Evolutionary conservation across 2,329 filamentous ascomycete species (phyloP).

Genomic region (Hymenoscyphus fructigenus): DNA sequence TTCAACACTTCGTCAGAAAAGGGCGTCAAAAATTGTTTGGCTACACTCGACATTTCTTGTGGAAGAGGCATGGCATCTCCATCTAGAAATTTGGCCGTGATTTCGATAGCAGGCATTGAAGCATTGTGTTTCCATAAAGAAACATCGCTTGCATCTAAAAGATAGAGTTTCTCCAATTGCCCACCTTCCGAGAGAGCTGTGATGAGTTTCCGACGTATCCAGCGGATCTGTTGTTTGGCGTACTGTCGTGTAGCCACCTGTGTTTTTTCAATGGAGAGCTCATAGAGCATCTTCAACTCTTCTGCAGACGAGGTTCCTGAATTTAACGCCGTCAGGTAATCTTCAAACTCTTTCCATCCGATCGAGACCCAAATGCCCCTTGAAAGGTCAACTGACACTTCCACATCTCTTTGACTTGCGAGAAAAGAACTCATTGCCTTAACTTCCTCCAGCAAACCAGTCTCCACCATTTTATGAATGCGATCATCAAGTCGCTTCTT

Average conservation of each 20-base stretch:
- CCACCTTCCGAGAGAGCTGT: slow-evolving; percentile 59
- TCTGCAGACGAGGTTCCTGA: slow-evolving; percentile 29
- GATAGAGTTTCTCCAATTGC: slow-evolving; percentile 61
- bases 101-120: slow-evolving; percentile 57
- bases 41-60: slow-evolving; percentile 56
- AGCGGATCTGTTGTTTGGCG: slow-evolving; percentile 77
- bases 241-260: slow-evolving; percentile 86
- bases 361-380: slow-evolving; percentile 96
- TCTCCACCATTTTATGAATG: slow-evolving; percentile 79
- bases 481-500: slow-evolving; percentile 70
- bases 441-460: slow-evolving; percentile 64
- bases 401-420: slow-evolving; percentile 44
- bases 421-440: slow-evolving; percentile 51
- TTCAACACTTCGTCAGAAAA: slow-evolving; percentile 44
- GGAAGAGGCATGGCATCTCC: slow-evolving; percentile 45
- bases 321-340: slow-evolving; percentile 58
- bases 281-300: slow-evolving; percentile 56
- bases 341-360: slow-evolving; percentile 86
- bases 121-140: slow-evolving; percentile 63
- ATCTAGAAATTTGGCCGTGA: slow-evolving; percentile 64
- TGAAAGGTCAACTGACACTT: slow-evolving; percentile 63
- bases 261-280: slow-evolving; percentile 67
- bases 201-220: slow-evolving; percentile 82
- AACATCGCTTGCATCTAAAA: slow-evolving; percentile 77
- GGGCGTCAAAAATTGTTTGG: slow-evolving; percentile 55